Conservation (phyloP, 345 rosid genomes). For the Boechera stricta region DNA sequence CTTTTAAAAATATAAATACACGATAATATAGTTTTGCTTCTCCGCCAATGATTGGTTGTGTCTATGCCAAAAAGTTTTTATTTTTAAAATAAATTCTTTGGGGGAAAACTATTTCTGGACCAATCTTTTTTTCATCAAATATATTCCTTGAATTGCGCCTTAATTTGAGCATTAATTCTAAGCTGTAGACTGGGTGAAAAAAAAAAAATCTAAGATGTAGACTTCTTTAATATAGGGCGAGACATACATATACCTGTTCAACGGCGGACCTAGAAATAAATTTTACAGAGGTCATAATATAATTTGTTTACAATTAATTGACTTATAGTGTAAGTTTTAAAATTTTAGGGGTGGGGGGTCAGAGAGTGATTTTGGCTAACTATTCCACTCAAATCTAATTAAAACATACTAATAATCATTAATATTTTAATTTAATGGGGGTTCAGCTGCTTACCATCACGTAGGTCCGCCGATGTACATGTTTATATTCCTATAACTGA, state of each 20-base stretch:
- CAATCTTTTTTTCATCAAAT: conserved; percentile 10
- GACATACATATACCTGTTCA: neutral
- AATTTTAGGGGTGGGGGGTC: no score
- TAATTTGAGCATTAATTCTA: conserved; percentile 48
- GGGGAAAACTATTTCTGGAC: conserved; percentile 2
- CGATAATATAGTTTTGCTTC: neutral
- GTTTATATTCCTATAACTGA: neutral
- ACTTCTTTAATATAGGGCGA: neutral
- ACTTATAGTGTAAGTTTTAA: no score
- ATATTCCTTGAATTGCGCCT: conserved; percentile 61
- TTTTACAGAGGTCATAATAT: no score
- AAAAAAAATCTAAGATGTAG: conserved; percentile 17
- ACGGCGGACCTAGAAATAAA: no score
- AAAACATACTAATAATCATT: no score
- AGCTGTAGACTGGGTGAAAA: neutral
- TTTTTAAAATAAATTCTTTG: neutral
- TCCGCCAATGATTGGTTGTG: conserved; percentile 26
- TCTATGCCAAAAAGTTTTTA: conserved; percentile 15
- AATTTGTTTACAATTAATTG: no score
- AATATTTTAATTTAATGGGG: no score
- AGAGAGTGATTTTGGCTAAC: no score
- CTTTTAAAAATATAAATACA: neutral
- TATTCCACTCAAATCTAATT: no score
- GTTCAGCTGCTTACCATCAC: no score
- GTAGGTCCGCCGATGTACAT: neutral